phyloP scores from a whole-genome alignment of 73 alveolate species.

The Blepharisma stoltei region DNA sequence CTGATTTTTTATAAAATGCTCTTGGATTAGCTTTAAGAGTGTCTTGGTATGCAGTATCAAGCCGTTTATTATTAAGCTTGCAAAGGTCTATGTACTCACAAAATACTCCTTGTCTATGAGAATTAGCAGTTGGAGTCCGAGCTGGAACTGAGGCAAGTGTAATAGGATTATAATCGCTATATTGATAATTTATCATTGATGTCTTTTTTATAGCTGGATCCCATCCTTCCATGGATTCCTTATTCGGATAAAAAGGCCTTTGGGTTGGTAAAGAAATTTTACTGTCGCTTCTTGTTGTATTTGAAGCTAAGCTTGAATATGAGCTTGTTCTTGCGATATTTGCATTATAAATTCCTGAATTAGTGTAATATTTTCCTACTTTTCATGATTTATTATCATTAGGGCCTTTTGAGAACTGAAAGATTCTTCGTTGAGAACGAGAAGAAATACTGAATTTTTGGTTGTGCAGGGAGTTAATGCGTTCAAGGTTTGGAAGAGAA shows the following conservation, averaged over 20 bases:
- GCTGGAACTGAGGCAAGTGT: neutral
- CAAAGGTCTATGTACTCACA: neutral
- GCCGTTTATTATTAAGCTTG: neutral
- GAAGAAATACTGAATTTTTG: no score
- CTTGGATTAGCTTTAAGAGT: neutral
- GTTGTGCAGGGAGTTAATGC: no score
- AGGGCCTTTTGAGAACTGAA: neutral
- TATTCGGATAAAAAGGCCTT: neutral
- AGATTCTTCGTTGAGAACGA: no score
- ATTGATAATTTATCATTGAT: slow-evolving; percentile 9
- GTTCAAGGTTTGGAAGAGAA: no score
- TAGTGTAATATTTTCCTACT: slow-evolving; percentile 9
- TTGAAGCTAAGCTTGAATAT: neutral
- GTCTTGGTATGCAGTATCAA: neutral
- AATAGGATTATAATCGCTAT: slow-evolving; percentile 19
- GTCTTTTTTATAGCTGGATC: neutral
- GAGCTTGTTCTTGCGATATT: neutral
- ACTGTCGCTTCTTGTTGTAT: neutral
- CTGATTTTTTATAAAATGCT: neutral
- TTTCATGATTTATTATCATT: neutral
- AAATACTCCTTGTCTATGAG: slow-evolving; percentile 1
- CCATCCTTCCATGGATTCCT: neutral
- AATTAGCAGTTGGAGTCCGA: neutral
- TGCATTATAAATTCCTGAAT: slow-evolving; percentile 18
- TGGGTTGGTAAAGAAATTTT: neutral